Evolutionary conservation across 208 protist genomes (phyloP).

Genomic region (Wallacemonas sp.): DNA sequence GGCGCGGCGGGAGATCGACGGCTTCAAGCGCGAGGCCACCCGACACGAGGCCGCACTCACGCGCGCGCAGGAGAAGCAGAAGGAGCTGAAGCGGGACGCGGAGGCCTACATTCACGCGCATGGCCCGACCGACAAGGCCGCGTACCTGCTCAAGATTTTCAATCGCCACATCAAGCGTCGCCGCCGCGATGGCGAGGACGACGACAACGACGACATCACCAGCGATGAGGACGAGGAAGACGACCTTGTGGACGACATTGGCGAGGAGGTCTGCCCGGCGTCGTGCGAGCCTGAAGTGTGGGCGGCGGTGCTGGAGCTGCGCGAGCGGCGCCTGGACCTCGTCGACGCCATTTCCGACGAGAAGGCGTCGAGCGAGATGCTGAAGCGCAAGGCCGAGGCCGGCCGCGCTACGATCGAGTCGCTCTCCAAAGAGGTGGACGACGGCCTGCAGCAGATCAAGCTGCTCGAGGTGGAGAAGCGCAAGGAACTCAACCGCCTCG

Average conservation of each 20-base stretch:
- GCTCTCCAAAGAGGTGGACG: slow-evolving; percentile 59
- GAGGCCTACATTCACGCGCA: slow-evolving; percentile 84
- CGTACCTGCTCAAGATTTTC: slow-evolving; percentile 91
- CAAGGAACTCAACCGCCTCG: slow-evolving; percentile 94
- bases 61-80: slow-evolving; percentile 64
- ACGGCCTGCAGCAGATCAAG: slow-evolving; percentile 85
- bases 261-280: slow-evolving; percentile 91
- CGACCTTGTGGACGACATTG: slow-evolving; percentile 88
- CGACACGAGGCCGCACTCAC: slow-evolving; percentile 59
- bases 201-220: slow-evolving; percentile 71
- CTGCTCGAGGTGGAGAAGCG: slow-evolving; percentile 94
- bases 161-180: slow-evolving; percentile 93
- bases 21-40: slow-evolving; percentile 55
- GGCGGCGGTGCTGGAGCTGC: slow-evolving; percentile 82
- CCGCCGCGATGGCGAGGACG: slow-evolving; percentile 41
- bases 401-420: slow-evolving; percentile 31
- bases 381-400: slow-evolving; percentile 42
- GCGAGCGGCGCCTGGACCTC: slow-evolving; percentile 91
- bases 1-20: slow-evolving; percentile 57
- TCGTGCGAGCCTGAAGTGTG: slow-evolving; percentile 88
- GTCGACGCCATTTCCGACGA: slow-evolving; percentile 83
- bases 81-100: slow-evolving; percentile 73
- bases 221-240: slow-evolving; percentile 78
- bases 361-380: slow-evolving; percentile 33
- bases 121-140: slow-evolving; percentile 64